Evolutionary conservation across 257 asterid genomes (phyloP).

Genomic region (Ophiorrhiza pumila): DNA sequence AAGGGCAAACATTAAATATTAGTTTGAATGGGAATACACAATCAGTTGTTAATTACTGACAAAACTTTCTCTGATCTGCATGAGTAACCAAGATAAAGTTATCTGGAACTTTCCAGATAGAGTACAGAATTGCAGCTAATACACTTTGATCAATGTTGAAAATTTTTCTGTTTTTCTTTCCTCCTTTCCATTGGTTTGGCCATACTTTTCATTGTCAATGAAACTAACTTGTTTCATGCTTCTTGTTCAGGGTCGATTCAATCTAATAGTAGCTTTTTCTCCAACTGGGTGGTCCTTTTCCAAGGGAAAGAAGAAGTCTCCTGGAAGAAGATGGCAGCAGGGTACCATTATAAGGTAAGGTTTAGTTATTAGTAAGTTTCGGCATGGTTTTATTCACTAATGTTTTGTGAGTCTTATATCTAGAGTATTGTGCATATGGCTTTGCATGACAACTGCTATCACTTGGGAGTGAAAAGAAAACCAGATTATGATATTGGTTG

Average conservation of each 20-base stretch:
- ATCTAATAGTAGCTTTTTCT: slow-evolving; percentile 74
- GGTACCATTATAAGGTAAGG: slow-evolving; percentile 88
- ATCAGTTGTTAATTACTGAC: neutral
- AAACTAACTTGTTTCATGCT: neutral
- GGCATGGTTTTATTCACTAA: neutral
- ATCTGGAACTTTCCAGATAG: no score
- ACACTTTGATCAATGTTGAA: neutral
- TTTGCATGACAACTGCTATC: neutral
- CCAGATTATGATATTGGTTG: neutral
- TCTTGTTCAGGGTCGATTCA: slow-evolving; percentile 53
- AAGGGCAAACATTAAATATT: neutral
- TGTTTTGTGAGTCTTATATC: neutral
- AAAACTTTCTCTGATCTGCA: neutral
- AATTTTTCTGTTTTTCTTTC: no score
- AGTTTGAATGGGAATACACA: neutral
- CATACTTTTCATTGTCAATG: neutral
- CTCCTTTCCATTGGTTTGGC: no score
- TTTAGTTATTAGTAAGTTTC: neutral
- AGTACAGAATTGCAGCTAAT: neutral
- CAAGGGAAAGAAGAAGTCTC: slow-evolving; percentile 75
- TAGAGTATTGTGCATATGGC: neutral
- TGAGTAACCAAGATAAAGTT: no score
- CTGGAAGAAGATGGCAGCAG: slow-evolving; percentile 91
- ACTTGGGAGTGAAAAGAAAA: neutral
- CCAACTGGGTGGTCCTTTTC: slow-evolving; percentile 97